Percentiles rank a stretch among this genome's conserved stretches.
Conservation (phyloP, 2,329 filamentous ascomycete genomes). For the Camillea tinctor region DNA sequence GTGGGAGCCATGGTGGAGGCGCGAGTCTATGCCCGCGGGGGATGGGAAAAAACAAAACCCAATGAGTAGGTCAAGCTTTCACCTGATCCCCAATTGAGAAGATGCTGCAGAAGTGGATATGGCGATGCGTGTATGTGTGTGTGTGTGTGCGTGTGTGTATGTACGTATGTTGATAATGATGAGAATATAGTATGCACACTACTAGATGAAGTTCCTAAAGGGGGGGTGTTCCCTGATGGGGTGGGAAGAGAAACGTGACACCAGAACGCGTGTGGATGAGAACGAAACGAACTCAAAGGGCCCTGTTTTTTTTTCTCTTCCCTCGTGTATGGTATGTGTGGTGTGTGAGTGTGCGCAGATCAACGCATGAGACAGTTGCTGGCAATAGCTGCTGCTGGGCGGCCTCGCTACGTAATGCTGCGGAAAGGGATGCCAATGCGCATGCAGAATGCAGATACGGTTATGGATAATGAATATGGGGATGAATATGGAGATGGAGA, state of each 20-base stretch:
- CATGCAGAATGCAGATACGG: too few relatives aligned
- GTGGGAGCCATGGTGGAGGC: slow-evolving; percentile 19
- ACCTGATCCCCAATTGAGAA: slow-evolving; percentile 1
- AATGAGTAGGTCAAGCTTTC: not conserved
- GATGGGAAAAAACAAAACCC: not conserved
- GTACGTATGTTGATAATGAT: not conserved
- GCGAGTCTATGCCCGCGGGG: slow-evolving; percentile 13
- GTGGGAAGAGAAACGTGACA: not conserved
- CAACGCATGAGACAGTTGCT: not conserved
- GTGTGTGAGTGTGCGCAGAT: not conserved
- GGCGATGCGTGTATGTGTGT: slow-evolving; percentile 4
- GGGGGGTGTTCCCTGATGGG: not conserved
- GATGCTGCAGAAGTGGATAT: not conserved
- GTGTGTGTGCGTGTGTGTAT: not conserved
- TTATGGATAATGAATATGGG: not conserved
- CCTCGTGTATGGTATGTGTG: too few relatives aligned
- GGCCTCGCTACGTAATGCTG: not conserved
- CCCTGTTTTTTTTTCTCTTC: not conserved
- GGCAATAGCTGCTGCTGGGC: not conserved
- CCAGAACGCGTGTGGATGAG: slow-evolving; percentile 1
- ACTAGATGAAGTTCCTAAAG: not conserved
- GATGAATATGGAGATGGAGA: not conserved
- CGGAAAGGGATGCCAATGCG: too few relatives aligned
- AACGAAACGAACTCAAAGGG: not conserved
- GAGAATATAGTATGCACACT: not conserved